Conservation (phyloP, 306 rosid genomes). For the Geum urbanum region DNA sequence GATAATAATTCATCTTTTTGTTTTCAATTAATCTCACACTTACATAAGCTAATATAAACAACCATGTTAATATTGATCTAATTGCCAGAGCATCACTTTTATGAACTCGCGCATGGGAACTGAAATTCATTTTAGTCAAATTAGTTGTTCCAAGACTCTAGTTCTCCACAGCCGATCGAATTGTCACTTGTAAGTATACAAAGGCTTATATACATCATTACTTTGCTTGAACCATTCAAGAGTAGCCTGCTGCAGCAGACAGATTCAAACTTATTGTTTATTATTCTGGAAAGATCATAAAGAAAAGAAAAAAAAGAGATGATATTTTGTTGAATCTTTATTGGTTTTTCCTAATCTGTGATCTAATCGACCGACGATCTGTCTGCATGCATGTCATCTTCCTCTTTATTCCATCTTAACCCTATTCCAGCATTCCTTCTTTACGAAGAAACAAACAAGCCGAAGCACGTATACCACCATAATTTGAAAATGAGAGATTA, state of each 20-base stretch:
- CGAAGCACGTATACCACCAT: conserved; percentile 4
- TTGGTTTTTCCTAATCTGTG: conserved; percentile 13
- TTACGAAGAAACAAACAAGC: conserved; percentile 6
- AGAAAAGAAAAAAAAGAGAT: background rate
- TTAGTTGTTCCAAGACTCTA: too few relatives aligned
- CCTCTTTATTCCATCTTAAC: conserved; percentile 17
- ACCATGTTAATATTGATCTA: too few relatives aligned
- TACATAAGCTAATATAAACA: too few relatives aligned
- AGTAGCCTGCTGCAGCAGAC: background rate
- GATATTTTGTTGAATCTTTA: background rate
- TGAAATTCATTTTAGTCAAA: too few relatives aligned
- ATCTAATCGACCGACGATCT: conserved; percentile 5
- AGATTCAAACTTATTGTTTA: conserved; percentile 6
- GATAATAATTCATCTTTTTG: too few relatives aligned
- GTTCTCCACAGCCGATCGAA: background rate
- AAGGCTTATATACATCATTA: background rate
- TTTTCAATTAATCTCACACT: too few relatives aligned
- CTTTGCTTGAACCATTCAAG: background rate
- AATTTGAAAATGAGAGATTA: conserved; percentile 1
- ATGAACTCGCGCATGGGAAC: too few relatives aligned
- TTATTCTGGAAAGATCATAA: background rate
- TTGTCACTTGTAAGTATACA: background rate
- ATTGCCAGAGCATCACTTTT: too few relatives aligned
- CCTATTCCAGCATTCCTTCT: background rate
- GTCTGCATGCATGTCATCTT: background rate